phyloP scores from a whole-genome alignment of 1,139 yeast species.

The Protomyces inouyei region DNA sequence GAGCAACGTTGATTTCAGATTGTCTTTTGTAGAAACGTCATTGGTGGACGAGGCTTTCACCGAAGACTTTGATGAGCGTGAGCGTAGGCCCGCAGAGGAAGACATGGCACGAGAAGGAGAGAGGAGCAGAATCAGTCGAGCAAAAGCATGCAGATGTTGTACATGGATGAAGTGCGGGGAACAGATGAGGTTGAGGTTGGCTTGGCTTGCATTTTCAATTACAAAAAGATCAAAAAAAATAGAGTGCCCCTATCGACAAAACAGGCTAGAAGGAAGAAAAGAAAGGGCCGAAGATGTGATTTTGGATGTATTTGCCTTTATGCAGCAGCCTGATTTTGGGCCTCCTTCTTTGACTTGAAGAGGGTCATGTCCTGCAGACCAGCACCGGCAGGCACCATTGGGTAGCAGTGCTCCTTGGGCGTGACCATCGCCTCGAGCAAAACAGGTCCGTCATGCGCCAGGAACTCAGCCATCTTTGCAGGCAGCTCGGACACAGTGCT shows the following conservation, averaged over 20 bases:
- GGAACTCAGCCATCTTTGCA: constrained; percentile 62
- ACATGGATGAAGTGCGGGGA: too few species aligned
- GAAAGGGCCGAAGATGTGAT: neutral
- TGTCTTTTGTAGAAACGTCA: neutral
- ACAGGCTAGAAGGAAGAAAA: neutral
- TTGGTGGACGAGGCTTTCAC: neutral
- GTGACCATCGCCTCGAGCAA: constrained; percentile 86
- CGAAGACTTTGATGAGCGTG: neutral
- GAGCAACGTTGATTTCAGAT: neutral
- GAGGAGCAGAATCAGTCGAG: neutral
- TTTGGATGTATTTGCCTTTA: neutral
- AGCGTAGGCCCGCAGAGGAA: neutral
- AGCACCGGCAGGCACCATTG: constrained; percentile 97
- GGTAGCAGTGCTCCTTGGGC: constrained; percentile 94
- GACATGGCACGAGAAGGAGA: neutral
- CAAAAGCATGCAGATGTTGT: too few species aligned
- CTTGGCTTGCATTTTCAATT: neutral
- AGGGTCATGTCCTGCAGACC: constrained; percentile 64
- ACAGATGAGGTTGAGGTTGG: neutral
- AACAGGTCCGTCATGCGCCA: constrained; percentile 73
- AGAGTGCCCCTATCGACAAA: neutral
- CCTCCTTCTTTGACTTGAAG: constrained; percentile 17
- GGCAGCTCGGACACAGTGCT: constrained; percentile 60
- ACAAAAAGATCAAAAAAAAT: too few species aligned
- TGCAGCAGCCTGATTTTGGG: neutral